These are phyloP conservation scores for Vicia villosa DNA, from an alignment of 306 rosid species.

Conservation along the genomic window DNA sequence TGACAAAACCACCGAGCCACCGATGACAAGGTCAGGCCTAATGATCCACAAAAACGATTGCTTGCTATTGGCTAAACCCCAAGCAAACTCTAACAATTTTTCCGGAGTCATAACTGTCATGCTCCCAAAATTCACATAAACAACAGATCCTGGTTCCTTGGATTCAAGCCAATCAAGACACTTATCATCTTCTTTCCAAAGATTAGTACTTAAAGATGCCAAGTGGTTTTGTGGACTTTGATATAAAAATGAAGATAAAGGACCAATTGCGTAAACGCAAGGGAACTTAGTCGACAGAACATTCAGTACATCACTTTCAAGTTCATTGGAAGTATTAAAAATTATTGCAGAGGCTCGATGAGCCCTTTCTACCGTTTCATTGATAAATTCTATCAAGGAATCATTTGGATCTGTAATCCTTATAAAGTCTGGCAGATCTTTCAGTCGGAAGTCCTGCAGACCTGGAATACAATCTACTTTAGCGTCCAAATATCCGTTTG, in stretches of 20 bases:
- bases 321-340: conserved; percentile 20
- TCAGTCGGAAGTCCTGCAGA: conserved; percentile 24
- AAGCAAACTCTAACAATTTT: conserved; percentile 3
- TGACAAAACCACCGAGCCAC: conserved; percentile 10
- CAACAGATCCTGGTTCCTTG: neutral
- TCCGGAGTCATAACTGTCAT: neutral
- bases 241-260: conserved; percentile 8
- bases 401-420: conserved; percentile 32
- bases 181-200: conserved; percentile 11
- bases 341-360: neutral
- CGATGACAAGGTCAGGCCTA: conserved; percentile 22
- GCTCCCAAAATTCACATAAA: conserved; percentile 25
- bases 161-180: conserved; percentile 26
- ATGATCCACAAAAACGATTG: conserved; percentile 10
- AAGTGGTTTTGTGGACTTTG: neutral
- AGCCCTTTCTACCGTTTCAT: neutral
- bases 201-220: neutral
- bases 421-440: conserved; percentile 14
- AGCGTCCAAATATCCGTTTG: conserved; percentile 29
- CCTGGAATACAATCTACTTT: conserved; percentile 37
- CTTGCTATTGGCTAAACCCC: conserved; percentile 27
- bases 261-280: neutral
- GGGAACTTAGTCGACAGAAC: conserved; percentile 7
- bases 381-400: neutral
- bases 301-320: conserved; percentile 25